Percentiles rank a stretch among this genome's conserved stretches.
These are phyloP conservation scores for Polyplosphaeria fusca DNA, from an alignment of 495 filamentous ascomycete species.

Conservation along the genomic window DNA sequence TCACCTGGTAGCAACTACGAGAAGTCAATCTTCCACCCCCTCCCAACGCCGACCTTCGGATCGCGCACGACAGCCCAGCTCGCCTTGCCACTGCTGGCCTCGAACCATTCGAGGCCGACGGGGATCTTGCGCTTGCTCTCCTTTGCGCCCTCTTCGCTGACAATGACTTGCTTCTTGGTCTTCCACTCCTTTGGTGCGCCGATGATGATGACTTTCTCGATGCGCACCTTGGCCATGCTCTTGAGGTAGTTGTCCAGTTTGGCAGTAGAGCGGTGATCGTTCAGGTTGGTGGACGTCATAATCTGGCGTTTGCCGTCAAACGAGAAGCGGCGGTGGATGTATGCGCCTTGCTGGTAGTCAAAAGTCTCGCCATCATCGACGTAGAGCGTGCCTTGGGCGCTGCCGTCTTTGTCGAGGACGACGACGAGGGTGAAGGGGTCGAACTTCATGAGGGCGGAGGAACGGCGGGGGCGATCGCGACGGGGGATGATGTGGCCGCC, in stretches of 20 bases:
- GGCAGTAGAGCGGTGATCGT: constrained; percentile 46
- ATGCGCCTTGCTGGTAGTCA: constrained; percentile 78
- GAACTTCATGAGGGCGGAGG: constrained; percentile 82
- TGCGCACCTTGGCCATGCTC: constrained; percentile 67
- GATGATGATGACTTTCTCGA: constrained; percentile 81
- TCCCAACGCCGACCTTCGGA: constrained; percentile 70
- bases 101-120: constrained; percentile 57
- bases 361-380: constrained; percentile 93
- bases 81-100: constrained; percentile 59
- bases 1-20: neutral
- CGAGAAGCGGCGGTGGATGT: constrained; percentile 76
- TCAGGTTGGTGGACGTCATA: constrained; percentile 55
- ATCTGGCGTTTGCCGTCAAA: constrained; percentile 52
- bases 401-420: constrained; percentile 63
- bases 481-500: constrained; percentile 89
- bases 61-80: constrained; percentile 78
- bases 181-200: constrained; percentile 72
- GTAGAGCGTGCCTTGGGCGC: constrained; percentile 80
- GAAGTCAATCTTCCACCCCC: constrained; percentile 78
- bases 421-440: constrained; percentile 93
- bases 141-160: constrained; percentile 67
- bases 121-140: constrained; percentile 46
- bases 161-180: constrained; percentile 60
- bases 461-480: constrained; percentile 80
- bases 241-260: constrained; percentile 72